A percentile compares a stretch with the other conserved stretches of the same genome.
These are phyloP conservation scores for Melampsora larici-populina DNA, from an alignment of 1,284 basidiomycete species.

Conservation along the genomic window DNA sequence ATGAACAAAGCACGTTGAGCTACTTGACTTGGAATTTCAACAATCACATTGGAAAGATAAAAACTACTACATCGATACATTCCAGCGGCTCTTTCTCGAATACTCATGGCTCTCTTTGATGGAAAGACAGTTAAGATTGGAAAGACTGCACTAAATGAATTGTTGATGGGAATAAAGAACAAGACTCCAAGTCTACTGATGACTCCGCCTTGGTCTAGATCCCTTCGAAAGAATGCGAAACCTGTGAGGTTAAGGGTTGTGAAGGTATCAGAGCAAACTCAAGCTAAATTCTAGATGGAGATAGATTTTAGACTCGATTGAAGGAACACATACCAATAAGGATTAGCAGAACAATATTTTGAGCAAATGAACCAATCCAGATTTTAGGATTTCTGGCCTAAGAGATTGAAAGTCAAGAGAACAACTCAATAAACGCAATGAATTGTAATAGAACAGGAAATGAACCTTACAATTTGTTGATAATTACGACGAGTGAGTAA, in stretches of 20 bases:
- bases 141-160: conserved; percentile 46
- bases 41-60: conserved; percentile 47
- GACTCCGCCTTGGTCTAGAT: conserved; percentile 45
- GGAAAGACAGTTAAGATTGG: conserved; percentile 45
- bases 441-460: neutral
- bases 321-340: conserved; percentile 42
- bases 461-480: conserved; percentile 43
- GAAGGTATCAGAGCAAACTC: neutral
- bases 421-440: neutral
- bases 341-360: conserved; percentile 46
- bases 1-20: conserved; percentile 44
- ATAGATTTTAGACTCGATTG: neutral
- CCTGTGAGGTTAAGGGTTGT: conserved; percentile 36
- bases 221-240: conserved; percentile 48
- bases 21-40: conserved; percentile 47
- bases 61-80: conserved; percentile 47
- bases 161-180: conserved; percentile 48
- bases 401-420: neutral
- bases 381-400: conserved; percentile 43
- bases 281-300: neutral
- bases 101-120: neutral
- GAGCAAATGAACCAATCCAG: conserved; percentile 23
- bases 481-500: conserved; percentile 46
- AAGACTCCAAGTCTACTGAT: conserved; percentile 47
- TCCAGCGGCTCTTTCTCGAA: conserved; percentile 47